These are phyloP conservation scores for Lolium multiflorum DNA, from an alignment of 176 grass and related monocot genomes.

Conservation along the genomic window DNA sequence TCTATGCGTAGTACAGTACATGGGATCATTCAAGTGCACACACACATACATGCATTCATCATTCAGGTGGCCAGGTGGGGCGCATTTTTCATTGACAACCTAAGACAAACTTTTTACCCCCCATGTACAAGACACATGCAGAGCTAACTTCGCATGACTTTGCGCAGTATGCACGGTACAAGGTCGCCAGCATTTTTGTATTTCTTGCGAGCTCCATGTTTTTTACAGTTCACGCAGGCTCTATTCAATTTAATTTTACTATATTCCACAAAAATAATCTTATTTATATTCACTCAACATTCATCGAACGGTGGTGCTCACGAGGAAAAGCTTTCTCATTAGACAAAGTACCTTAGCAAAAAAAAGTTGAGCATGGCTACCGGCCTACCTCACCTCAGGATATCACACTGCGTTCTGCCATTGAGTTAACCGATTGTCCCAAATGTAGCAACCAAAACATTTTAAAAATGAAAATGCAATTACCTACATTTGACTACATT, in stretches of 20 bases:
- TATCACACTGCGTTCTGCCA: not conserved
- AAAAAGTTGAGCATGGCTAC: not conserved
- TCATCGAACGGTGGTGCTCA: not conserved
- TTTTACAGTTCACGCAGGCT: not conserved
- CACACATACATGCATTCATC: not conserved
- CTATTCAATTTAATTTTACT: not conserved
- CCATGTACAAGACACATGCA: not conserved
- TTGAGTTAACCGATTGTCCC: not conserved
- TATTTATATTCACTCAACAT: not conserved
- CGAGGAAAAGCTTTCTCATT: not conserved
- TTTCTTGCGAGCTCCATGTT: not conserved
- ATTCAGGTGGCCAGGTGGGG: not conserved
- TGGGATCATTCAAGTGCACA: not conserved
- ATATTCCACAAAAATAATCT: not conserved
- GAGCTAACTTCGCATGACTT: not conserved
- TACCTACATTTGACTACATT: not conserved
- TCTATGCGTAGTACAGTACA: not conserved
- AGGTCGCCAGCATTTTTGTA: not conserved
- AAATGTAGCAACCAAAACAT: not conserved
- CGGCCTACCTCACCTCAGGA: not conserved
- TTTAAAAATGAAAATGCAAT: slow-evolving; percentile 27
- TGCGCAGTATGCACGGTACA: not conserved
- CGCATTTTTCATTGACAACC: not conserved
- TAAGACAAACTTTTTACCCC: not conserved
- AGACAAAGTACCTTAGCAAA: not conserved